Base-by-base conservation (phyloP, 805 yeast genomes). In the Yarrowia divulgata region DNA sequence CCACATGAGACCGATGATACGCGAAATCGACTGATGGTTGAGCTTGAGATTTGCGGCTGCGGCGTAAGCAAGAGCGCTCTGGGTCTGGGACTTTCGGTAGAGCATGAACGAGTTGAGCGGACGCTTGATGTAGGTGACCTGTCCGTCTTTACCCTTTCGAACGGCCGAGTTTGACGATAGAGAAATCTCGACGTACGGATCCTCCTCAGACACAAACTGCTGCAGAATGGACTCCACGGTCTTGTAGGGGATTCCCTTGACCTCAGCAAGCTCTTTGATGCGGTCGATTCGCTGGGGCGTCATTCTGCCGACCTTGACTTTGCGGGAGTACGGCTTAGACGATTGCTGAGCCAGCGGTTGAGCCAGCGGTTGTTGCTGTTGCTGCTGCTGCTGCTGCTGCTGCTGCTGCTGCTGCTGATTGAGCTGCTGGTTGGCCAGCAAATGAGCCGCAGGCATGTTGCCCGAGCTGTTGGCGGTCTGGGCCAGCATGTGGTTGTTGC, bases 51-150 rank as follows among this genome's bases (percentile, higher is more conserved):
- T 74, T 67, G 69, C 69, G 52, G 74, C 71, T 45, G 74, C 70
- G 16, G 77, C 75, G 54, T 76, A 74, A 6, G 77, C 74, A 69
- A 79, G 75, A 18, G 82, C 81, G 12, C 79, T 79, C 71, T 81
- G 82, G 18, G 83, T 80, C 79, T 82, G 81, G 7, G 81, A 73
- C 23, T 81, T 76, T 64, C 85, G 77, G 72, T 83, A 83, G 10
- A 83, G 76, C 85, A 83, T 83, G 71, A 81, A 83, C 35, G 83
- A 79, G 74, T 83, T 83, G 69, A 82, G 76, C 0, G 85, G 85
- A 50, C 86, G 78, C 71, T 83, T 83, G 58, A 83, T 77, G 68
- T 81, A 72, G 66, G 75, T 70, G 46, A 68, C 69, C 32, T 67
- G 55, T 5, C 69, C 69, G 14, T 66, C 69, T n/a, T 63, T 63